Evolutionary conservation across 768 basidiomycete genomes (phyloP), one percentile per base, ranked within the genome.

Genomic region (Leucogyrophana mollusca): DNA sequence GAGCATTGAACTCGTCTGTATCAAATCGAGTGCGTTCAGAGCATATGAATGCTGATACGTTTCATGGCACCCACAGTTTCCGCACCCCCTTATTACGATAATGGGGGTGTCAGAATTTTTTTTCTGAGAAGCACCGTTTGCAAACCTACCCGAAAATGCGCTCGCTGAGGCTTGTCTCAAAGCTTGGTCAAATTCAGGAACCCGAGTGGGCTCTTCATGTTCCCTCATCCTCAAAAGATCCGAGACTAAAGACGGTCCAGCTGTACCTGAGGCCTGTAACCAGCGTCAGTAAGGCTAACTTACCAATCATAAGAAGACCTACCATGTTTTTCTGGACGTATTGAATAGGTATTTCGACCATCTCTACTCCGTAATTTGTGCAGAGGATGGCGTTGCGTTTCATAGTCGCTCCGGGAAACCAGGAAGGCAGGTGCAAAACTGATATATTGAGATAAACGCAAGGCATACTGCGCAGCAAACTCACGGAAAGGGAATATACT

Each of bases 281-380:
- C 13, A 16, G 21, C 6, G 32, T 13, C 8, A 34, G 3, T 11
- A 18, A 22, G 9, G 34, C 20, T 8, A 25, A 27, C 10, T 5
- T 16, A 35, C 36, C 14, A 7, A 25, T 17, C 39, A 13, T 9
- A 32, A 9, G 22, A 40, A 3, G 20, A 36, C 48, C 3, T 30
- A 66, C 69, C 56, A 66, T 59, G 34, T 54, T 47, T 34, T 39
- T 40, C 53, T 66, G 54, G 10, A 61, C 60, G 30, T 55, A 56
- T 5, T 56, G 49, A 34, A 62, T 65, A 3, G 69, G 66, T 33
- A 41, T 44, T 38, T 58, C 58, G 55, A 27, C 34, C 55, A 16
- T 45, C n/a, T 17, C 45, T 8, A 17, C 9, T 30, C 50, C 45
- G 44, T n/a, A 40, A 8, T 38, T 43, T 55, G 25, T 27, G 34